phyloP scores from a whole-genome alignment of 2,329 filamentous ascomycete genomes.

The Clonostachys solani region DNA sequence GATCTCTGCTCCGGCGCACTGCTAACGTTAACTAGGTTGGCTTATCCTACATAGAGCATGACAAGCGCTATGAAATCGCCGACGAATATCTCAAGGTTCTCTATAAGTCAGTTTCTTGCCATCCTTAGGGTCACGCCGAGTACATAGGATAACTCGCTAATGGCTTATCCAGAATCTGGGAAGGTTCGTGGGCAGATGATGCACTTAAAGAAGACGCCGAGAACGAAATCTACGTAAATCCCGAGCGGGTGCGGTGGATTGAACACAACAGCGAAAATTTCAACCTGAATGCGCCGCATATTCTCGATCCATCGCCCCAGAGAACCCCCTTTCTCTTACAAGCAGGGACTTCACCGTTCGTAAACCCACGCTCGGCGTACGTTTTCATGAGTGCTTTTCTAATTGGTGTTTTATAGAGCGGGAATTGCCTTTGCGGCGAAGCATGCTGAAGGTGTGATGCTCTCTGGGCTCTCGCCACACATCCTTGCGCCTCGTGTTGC shows the following conservation, averaged over 20 bases:
- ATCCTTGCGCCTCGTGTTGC: conserved; percentile 37
- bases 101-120: conserved; percentile 44
- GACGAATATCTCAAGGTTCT: conserved; percentile 58
- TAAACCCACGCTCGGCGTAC: conserved; percentile 55
- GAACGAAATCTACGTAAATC: conserved; percentile 32
- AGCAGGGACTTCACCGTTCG: conserved; percentile 45
- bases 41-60: conserved; percentile 36
- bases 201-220: conserved; percentile 48
- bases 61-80: conserved; percentile 55
- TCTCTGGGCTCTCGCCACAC: conserved; percentile 43
- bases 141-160: conserved; percentile 10
- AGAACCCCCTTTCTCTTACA: conserved; percentile 50
- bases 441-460: conserved; percentile 58
- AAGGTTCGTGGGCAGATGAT: conserved; percentile 48
- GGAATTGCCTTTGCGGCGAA: conserved; percentile 51
- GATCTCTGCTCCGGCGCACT: too few species aligned
- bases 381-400: conserved; percentile 42
- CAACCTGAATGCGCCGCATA: conserved; percentile 30
- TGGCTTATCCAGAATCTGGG: conserved; percentile 47
- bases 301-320: conserved; percentile 37
- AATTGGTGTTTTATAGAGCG: conserved; percentile 26
- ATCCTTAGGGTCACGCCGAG: conserved; percentile 9
- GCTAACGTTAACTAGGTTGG: too few species aligned
- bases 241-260: conserved; percentile 54
- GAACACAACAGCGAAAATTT: conserved; percentile 50